These are phyloP conservation scores for Diaporthe amygdali DNA, from an alignment of 2,329 filamentous ascomycete species.

Conservation along the genomic window DNA sequence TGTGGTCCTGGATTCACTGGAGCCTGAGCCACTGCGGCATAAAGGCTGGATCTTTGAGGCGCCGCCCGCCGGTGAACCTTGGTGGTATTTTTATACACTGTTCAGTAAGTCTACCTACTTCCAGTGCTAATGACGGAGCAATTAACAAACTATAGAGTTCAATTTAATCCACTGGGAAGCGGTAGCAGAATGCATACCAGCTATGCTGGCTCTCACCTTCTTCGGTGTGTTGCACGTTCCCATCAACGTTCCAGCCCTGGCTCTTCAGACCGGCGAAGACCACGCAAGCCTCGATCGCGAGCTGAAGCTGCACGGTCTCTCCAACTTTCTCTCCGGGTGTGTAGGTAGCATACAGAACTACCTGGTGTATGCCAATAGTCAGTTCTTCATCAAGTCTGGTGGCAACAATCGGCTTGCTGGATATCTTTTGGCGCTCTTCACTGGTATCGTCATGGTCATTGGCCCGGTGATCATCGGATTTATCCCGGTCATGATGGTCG, in stretches of 20 bases:
- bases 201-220: slow-evolving; percentile 96
- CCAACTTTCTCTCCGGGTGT: slow-evolving; percentile 87
- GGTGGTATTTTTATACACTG: slow-evolving; percentile 97
- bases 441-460: slow-evolving; percentile 80
- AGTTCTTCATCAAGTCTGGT: slow-evolving; percentile 94
- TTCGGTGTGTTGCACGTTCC: slow-evolving; percentile 97
- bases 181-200: slow-evolving; percentile 82
- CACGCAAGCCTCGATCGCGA: slow-evolving; percentile 91
- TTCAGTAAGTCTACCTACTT: slow-evolving; percentile 69
- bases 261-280: slow-evolving; percentile 89
- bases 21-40: slow-evolving; percentile 69
- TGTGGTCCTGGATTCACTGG: slow-evolving; percentile 68
- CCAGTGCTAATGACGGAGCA: background rate
- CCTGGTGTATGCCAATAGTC: slow-evolving; percentile 94
- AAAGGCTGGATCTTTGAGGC: slow-evolving; percentile 91
- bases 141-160: slow-evolving; percentile 64
- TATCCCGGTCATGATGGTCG: slow-evolving; percentile 97
- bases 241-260: slow-evolving; percentile 95
- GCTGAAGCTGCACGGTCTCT: slow-evolving; percentile 89
- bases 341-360: slow-evolving; percentile 95
- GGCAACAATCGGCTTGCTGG: slow-evolving; percentile 88
- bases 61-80: slow-evolving; percentile 83
- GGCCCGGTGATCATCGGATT: slow-evolving; percentile 90
- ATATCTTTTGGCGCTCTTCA: slow-evolving; percentile 80
- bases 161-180: slow-evolving; percentile 82